Base-by-base conservation (phyloP, 202 grass and related monocot genomes). In the Schoenoplectus triqueter region DNA sequence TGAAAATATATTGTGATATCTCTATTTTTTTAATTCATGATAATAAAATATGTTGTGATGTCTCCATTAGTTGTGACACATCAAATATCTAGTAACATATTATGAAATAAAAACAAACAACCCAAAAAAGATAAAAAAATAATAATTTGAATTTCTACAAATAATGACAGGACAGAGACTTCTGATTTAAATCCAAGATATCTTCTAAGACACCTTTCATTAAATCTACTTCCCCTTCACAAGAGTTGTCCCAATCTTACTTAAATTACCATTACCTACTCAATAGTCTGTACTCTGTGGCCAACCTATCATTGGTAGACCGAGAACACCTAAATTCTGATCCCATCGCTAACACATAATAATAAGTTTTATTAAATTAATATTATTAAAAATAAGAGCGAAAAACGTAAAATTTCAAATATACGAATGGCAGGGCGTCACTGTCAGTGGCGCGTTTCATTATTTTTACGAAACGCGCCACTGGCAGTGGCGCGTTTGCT, bases 271-370 rank as follows among this genome's bases (percentile, higher is more conserved):
- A 42, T 69, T 4, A 69, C 66, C 9, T 69, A 6, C 42, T 69
- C 4, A 2, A 7, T 13, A 15, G 5, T 5, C 54, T 78, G 31
- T 31, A 31, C 31, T 31, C 31, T 31, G 31, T 31, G 31, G 31
- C 31, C 31, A 31, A 78, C 11, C 10, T 0, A 66, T 82, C 46
- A 82, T 3, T n/a, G 62, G 19, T 82, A 67, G 40, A 82, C 80
- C 59, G 4, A 82, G 63, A 8, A 5, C 48, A 82, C 5, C 41
- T 15, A 82, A 82, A 18, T 67, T 82, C 0, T 66, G 1, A 7
- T 64, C 13, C 2, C 17, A 50, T 7, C 5, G 4, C 3, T 8
- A 49, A 66, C 41, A 6, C 17, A 48, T 48, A 67, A 40, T 31
- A 31, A 31, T 31, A 31, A 31, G 31, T 31, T 31, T 31, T 31